Evolutionary conservation across 169 alveolate genomes (phyloP).

Genomic region (Blepharisma undulans): DNA sequence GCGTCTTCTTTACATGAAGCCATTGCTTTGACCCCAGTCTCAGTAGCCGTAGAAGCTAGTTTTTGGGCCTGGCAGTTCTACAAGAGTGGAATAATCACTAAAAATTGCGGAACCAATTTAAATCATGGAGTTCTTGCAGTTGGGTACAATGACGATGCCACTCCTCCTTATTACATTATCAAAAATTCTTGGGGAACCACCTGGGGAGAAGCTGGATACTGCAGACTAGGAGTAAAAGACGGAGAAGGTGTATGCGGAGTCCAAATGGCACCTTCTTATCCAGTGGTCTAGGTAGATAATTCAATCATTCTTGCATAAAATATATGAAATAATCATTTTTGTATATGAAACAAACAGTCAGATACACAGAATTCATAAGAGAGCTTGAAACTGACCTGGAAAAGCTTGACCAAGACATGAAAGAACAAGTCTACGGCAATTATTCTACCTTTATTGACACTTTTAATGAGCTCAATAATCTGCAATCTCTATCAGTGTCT

Average conservation of each 20-base stretch:
- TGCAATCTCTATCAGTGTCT: conserved; percentile 4
- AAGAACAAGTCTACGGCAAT: conserved; percentile 25
- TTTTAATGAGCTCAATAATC: background rate
- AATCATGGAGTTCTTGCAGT: conserved; percentile 88
- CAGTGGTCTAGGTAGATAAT: too few species aligned
- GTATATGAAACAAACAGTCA: background rate
- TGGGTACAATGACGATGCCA: conserved; percentile 50
- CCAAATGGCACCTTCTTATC: too few species aligned
- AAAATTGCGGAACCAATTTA: conserved; percentile 73
- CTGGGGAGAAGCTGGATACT: conserved; percentile 77
- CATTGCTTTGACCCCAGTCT: conserved; percentile 76
- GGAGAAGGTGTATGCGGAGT: too few species aligned
- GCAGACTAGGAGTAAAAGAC: conserved; percentile 63
- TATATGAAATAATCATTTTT: too few species aligned
- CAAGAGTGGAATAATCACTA: conserved; percentile 73
- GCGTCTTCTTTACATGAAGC: conserved; percentile 56
- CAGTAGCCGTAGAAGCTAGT: conserved; percentile 94
- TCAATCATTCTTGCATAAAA: too few species aligned
- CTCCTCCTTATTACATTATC: conserved; percentile 50
- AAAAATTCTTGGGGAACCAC: conserved; percentile 78
- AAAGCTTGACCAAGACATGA: background rate
- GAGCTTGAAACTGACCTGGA: conserved; percentile 5
- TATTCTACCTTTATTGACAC: background rate
- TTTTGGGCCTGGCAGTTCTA: conserved; percentile 88
- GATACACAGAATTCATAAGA: conserved; percentile 17